Percentiles rank a stretch among this genome's conserved stretches.
These are phyloP conservation scores for Penicillium cosmopolitanum DNA, from an alignment of 495 filamentous ascomycete species.

Conservation along the genomic window DNA sequence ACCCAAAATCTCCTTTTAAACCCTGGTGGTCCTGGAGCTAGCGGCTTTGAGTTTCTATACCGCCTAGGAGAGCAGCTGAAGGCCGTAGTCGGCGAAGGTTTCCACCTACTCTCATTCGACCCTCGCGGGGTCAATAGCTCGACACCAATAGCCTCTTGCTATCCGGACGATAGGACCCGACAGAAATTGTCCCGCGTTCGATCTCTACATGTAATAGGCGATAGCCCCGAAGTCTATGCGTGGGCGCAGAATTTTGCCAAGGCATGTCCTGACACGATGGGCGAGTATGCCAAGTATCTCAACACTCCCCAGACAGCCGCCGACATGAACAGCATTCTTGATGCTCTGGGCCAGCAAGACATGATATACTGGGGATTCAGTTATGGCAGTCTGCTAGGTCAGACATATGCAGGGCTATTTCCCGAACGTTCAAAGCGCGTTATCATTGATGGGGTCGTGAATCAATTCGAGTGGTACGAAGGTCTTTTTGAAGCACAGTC, in stretches of 20 bases:
- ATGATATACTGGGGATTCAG: slow-evolving; percentile 28
- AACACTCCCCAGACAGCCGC: slow-evolving; percentile 54
- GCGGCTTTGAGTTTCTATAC: slow-evolving; percentile 40
- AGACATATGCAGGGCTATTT: slow-evolving; percentile 21
- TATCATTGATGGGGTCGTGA: slow-evolving; percentile 19
- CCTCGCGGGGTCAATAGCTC: slow-evolving; percentile 50
- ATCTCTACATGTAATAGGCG: slow-evolving; percentile 26
- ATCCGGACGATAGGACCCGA: slow-evolving; percentile 32
- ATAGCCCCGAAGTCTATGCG: slow-evolving; percentile 45
- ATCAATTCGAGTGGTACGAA: slow-evolving; percentile 39
- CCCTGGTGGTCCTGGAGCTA: slow-evolving; percentile 49
- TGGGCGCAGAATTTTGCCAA: slow-evolving; percentile 40
- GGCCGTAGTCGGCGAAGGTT: slow-evolving; percentile 44
- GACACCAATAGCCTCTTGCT: slow-evolving; percentile 40
- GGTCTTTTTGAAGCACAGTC: not conserved
- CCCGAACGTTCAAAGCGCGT: slow-evolving; percentile 21
- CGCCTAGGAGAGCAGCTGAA: slow-evolving; percentile 34
- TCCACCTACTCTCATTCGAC: slow-evolving; percentile 49
- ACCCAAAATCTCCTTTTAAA: slow-evolving; percentile 50
- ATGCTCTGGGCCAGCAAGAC: slow-evolving; percentile 42
- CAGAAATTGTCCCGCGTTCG: slow-evolving; percentile 28
- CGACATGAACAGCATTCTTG: slow-evolving; percentile 54
- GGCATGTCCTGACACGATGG: slow-evolving; percentile 47
- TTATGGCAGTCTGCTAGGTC: slow-evolving; percentile 23
- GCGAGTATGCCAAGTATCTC: slow-evolving; percentile 40